A percentile compares a stretch with the other conserved stretches of the same genome.
phyloP scores from a whole-genome alignment of 2,329 filamentous ascomycete species.

The Cercospora janseana region DNA sequence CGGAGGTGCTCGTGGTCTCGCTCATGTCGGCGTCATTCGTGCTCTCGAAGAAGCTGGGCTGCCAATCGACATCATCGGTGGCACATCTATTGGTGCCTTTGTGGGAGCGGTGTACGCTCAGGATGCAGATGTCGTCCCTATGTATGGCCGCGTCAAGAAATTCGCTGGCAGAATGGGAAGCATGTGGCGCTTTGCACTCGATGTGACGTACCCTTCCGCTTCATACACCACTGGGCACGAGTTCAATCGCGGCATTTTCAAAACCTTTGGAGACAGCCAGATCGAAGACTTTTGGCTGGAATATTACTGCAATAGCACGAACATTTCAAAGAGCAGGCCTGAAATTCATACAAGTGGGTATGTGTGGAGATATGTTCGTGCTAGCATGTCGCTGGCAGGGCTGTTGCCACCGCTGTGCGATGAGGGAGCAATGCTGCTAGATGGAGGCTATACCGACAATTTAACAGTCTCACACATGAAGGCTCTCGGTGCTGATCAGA shows the following conservation, averaged over 20 bases:
- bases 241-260: constrained; percentile 98
- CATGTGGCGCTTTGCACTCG: constrained; percentile 96
- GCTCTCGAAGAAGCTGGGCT: constrained; percentile 95
- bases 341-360: constrained; percentile 97
- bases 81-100: constrained; percentile 94
- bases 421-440: constrained; percentile 92
- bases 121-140: constrained; percentile 93
- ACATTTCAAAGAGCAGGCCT: constrained; percentile 87
- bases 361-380: constrained; percentile 93
- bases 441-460: constrained; percentile 97
- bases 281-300: constrained; percentile 99
- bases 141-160: constrained; percentile 95
- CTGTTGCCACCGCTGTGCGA: constrained; percentile 91
- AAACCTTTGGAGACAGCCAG: constrained; percentile 92
- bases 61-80: constrained; percentile 90
- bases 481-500: constrained; percentile 83
- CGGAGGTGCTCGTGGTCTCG: constrained; percentile 85
- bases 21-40: constrained; percentile 89
- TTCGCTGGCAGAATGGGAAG: constrained; percentile 98
- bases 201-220: constrained; percentile 91
- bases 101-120: constrained; percentile 93
- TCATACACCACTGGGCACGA: constrained; percentile 98
- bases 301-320: constrained; percentile 99
- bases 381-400: constrained; percentile 94
- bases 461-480: constrained; percentile 98